phyloP scores from a whole-genome alignment of 192 early-diverging fungal genomes.

The Coemansia sp. region DNA sequence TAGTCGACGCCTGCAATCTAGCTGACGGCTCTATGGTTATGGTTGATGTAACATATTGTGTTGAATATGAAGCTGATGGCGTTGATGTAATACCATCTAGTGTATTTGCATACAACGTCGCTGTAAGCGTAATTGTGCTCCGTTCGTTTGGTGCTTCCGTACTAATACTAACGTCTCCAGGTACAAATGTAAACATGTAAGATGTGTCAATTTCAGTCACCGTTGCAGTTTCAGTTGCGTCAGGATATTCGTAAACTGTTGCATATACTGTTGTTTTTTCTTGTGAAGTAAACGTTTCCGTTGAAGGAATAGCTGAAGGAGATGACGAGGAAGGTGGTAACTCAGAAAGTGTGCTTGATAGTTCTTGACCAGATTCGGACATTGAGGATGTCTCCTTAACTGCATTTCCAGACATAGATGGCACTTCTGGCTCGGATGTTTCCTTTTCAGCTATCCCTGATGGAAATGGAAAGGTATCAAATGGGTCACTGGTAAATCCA shows the following conservation, averaged over 20 bases:
- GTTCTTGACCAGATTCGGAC: no score
- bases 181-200: neutral
- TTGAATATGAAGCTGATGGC: neutral
- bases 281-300: neutral
- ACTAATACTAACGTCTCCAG: neutral
- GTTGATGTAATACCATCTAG: neutral
- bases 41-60: neutral
- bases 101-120: neutral
- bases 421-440: no score
- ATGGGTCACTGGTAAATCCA: no score
- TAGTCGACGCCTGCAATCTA: neutral
- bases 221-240: neutral
- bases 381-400: no score
- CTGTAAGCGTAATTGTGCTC: neutral
- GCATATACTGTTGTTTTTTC: neutral
- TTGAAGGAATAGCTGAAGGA: neutral
- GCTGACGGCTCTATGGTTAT: neutral
- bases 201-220: slow-evolving; percentile 5
- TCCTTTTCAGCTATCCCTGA: no score
- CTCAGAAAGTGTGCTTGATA: no score
- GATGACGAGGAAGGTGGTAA: no score
- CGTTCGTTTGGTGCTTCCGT: neutral
- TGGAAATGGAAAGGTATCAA: no score
- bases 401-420: no score
- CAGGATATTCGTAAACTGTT: neutral